phyloP scores from a whole-genome alignment of 2,329 filamentous ascomycete species.

The Madurella fahalii region DNA sequence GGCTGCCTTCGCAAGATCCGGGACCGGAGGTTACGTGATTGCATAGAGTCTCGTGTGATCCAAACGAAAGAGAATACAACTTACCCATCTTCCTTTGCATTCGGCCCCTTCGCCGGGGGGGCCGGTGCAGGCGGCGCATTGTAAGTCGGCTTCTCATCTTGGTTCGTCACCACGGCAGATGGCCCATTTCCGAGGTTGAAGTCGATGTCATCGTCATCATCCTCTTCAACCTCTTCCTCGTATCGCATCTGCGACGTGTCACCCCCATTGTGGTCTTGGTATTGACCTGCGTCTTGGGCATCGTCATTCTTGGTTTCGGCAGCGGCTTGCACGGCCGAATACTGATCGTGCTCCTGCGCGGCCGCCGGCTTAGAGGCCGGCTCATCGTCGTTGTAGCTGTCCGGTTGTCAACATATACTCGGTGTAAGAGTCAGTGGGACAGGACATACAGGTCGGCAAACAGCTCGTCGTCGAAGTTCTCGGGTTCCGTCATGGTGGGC shows the following conservation, averaged over 20 bases:
- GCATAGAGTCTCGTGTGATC: conserved; percentile 11
- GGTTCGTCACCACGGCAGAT: conserved; percentile 28
- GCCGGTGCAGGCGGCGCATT: conserved; percentile 31
- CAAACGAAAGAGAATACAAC: conserved; percentile 38
- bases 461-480: conserved; percentile 81
- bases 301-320: conserved; percentile 29
- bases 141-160: conserved; percentile 24
- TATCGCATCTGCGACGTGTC: conserved; percentile 38
- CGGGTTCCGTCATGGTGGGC: conserved; percentile 67
- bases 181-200: conserved; percentile 46
- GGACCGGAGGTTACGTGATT: neutral
- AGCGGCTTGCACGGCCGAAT: conserved; percentile 21
- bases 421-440: neutral
- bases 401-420: conserved; percentile 9
- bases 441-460: conserved; percentile 79
- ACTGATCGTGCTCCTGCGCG: conserved; percentile 29
- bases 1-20: neutral
- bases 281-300: conserved; percentile 28
- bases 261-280: conserved; percentile 31
- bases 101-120: conserved; percentile 48
- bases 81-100: conserved; percentile 92
- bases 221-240: conserved; percentile 41
- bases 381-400: conserved; percentile 63
- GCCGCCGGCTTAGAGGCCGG: conserved; percentile 32
- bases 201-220: conserved; percentile 52